Percentiles rank a stretch among this genome's conserved stretches.
Evolutionary conservation across 73 alveolate species (phyloP).

Genomic region (Paramecium primaurelia): DNA sequence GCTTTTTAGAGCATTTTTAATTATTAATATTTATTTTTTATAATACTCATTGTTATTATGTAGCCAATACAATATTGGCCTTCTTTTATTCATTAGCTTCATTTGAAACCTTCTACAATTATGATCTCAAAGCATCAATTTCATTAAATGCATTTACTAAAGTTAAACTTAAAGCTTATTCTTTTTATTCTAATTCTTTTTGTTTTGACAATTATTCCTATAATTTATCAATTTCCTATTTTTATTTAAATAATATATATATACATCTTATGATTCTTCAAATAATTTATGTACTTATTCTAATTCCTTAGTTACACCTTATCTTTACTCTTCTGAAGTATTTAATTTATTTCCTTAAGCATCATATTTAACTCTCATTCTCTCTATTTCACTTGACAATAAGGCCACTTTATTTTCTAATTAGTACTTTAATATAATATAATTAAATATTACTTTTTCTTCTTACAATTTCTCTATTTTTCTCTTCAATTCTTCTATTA

Average conservation of each 20-base stretch:
- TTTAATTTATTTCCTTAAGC: neutral
- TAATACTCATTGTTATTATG: neutral
- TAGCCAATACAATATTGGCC: neutral
- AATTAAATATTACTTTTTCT: neutral
- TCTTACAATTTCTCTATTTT: neutral
- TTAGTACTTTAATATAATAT: neutral
- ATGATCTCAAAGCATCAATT: conserved; percentile 34
- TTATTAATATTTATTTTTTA: neutral
- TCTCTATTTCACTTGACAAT: conserved; percentile 38
- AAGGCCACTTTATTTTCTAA: conserved; percentile 34
- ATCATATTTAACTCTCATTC: conserved; percentile 27
- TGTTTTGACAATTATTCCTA: neutral
- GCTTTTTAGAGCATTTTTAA: neutral
- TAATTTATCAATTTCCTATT: conserved; percentile 1
- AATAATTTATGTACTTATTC: neutral
- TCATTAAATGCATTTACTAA: conserved; percentile 8
- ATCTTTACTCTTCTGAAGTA: neutral
- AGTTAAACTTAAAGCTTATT: neutral
- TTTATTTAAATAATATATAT: neutral
- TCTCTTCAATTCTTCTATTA: neutral
- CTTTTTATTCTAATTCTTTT: neutral
- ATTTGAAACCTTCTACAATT: neutral
- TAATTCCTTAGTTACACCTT: neutral
- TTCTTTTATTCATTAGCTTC: conserved; percentile 5
- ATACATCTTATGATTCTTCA: neutral